Conservation (phyloP, 192 early-diverging fungal genomes). For the Glomus cerebriforme region DNA sequence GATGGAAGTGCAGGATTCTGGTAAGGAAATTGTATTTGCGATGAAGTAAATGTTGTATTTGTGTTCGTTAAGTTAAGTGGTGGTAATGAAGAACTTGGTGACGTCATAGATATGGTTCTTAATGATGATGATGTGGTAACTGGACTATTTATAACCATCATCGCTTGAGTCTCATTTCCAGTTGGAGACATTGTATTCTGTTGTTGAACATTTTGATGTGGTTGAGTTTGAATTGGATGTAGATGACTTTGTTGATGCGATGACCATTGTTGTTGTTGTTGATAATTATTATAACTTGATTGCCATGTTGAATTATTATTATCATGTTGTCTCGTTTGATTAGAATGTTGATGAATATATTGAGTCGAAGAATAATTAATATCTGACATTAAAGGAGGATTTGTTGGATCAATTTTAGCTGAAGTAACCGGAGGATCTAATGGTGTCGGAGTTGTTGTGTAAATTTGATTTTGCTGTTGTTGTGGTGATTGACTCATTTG, state of each 20-base stretch:
- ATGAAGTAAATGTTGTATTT: not conserved
- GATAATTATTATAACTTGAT: not conserved
- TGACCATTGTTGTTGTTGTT: conserved; percentile 1
- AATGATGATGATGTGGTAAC: not conserved
- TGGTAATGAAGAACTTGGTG: conserved; percentile 6
- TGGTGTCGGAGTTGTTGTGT: not conserved
- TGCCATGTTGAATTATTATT: not conserved
- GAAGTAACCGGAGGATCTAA: not conserved
- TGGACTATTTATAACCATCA: not conserved
- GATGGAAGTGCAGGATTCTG: not conserved
- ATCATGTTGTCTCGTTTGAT: not conserved
- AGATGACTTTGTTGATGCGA: not conserved
- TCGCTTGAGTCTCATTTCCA: not conserved
- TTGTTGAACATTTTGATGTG: conserved; percentile 11
- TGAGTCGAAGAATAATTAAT: conserved; percentile 19
- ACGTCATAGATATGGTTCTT: not conserved
- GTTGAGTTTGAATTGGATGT: not conserved
- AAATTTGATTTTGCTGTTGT: conserved; percentile 12
- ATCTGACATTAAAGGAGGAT: not conserved
- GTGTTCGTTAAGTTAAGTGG: not conserved
- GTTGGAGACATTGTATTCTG: not conserved
- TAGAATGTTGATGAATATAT: conserved; percentile 3
- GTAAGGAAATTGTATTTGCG: not conserved
- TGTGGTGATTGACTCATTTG: conserved; percentile 17
- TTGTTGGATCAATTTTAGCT: not conserved